These are phyloP conservation scores for Alectoria sarmentosa DNA, from an alignment of 495 filamentous ascomycete species.

Conservation along the genomic window DNA sequence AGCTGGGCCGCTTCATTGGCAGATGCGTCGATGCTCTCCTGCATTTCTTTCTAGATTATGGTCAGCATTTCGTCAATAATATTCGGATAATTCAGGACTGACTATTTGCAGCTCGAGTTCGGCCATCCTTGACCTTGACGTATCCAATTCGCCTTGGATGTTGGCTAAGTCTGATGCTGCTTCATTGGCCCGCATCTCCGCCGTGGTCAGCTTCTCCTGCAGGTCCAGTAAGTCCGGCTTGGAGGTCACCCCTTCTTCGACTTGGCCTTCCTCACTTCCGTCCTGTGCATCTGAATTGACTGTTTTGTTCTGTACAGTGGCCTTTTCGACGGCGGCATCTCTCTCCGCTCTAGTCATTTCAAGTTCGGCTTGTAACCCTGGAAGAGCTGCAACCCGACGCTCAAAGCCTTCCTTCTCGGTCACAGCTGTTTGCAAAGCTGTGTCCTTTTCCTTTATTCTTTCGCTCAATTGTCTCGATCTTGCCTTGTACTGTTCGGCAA, in stretches of 20 bases:
- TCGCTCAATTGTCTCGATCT: constrained; percentile 45
- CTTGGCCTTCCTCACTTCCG: constrained; percentile 28
- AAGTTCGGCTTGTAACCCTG: constrained; percentile 40
- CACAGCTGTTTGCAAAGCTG: constrained; percentile 36
- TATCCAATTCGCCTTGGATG: constrained; percentile 22
- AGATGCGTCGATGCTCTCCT: constrained; percentile 26
- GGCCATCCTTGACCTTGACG: constrained; percentile 31
- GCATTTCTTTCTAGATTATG: constrained; percentile 25
- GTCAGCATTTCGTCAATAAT: constrained; percentile 11
- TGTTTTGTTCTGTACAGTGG: constrained; percentile 18
- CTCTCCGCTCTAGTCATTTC: constrained; percentile 40
- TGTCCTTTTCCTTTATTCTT: constrained; percentile 45
- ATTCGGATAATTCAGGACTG: neutral
- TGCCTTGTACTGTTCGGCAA: constrained; percentile 56
- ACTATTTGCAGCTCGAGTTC: constrained; percentile 34
- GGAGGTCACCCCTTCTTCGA: constrained; percentile 32
- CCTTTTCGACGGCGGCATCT: constrained; percentile 34
- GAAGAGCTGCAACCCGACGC: constrained; percentile 28
- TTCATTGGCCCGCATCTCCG: constrained; percentile 40
- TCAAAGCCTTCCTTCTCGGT: constrained; percentile 46
- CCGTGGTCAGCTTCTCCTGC: constrained; percentile 43
- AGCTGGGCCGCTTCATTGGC: constrained; percentile 22
- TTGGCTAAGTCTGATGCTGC: constrained; percentile 21
- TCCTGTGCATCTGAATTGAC: constrained; percentile 15
- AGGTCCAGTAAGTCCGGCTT: constrained; percentile 35